phyloP scores from a whole-genome alignment of 2,329 filamentous ascomycete genomes.

The Dactylonectria macrodidyma region DNA sequence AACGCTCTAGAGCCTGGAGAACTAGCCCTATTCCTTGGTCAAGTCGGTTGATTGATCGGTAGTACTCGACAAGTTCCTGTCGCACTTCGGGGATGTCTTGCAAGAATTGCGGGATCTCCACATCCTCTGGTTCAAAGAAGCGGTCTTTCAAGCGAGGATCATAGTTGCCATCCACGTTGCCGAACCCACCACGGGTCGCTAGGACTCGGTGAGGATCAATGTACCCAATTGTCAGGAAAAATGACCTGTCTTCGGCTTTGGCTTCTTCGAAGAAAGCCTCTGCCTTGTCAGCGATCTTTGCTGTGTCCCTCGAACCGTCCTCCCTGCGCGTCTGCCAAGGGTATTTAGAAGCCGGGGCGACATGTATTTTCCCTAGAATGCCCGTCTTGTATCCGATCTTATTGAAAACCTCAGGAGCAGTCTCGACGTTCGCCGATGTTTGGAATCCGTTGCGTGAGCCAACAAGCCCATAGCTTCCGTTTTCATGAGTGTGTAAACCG shows the following conservation, averaged over 20 bases:
- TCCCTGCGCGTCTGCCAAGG: conserved; percentile 58
- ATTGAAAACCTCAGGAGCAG: conserved; percentile 57
- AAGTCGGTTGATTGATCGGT: conserved; percentile 57
- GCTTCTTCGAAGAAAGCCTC: conserved; percentile 56
- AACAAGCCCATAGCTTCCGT: conserved; percentile 60
- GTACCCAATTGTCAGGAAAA: conserved; percentile 63
- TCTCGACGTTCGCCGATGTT: conserved; percentile 61
- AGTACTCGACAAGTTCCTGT: conserved; percentile 60
- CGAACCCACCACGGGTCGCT: conserved; percentile 57
- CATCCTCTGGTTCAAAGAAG: conserved; percentile 50
- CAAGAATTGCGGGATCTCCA: conserved; percentile 59
- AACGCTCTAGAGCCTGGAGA: conserved; percentile 51
- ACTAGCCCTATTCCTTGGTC: conserved; percentile 60
- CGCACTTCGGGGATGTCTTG: conserved; percentile 57
- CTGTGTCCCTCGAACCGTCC: conserved; percentile 61
- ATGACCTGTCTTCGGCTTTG: conserved; percentile 51
- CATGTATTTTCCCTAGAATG: conserved; percentile 65
- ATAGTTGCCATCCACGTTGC: conserved; percentile 55
- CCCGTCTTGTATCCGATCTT: conserved; percentile 60
- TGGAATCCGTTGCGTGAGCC: conserved; percentile 57
- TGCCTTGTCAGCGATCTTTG: conserved; percentile 55
- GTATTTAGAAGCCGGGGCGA: conserved; percentile 53
- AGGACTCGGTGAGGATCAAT: conserved; percentile 62
- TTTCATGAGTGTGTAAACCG: conserved; percentile 64
- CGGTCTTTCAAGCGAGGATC: conserved; percentile 43